These are phyloP conservation scores for Croton setiger DNA, from an alignment of 441 rosid genomes.

Conservation along the genomic window DNA sequence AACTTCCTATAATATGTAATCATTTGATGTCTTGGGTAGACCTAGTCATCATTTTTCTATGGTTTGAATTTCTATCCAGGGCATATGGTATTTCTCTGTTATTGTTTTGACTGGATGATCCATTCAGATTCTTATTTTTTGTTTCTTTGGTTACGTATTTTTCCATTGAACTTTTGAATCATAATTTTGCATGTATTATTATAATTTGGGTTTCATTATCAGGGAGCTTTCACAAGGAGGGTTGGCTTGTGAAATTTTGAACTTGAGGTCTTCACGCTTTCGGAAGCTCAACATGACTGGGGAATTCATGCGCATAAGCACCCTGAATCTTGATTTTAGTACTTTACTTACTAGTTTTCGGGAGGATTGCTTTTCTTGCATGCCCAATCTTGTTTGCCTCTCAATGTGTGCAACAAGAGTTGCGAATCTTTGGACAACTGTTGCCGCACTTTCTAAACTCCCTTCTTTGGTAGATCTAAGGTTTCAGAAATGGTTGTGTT, in stretches of 20 bases:
- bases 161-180: background rate
- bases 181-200: slow-evolving; percentile 1
- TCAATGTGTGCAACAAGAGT: slow-evolving; percentile 84
- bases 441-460: slow-evolving; percentile 74
- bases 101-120: background rate
- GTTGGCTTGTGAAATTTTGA: slow-evolving; percentile 64
- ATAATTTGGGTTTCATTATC: slow-evolving; percentile 23
- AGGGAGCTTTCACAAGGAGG: slow-evolving; percentile 79
- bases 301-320: slow-evolving; percentile 52
- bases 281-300: slow-evolving; percentile 81
- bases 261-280: slow-evolving; percentile 56
- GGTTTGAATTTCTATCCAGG: background rate
- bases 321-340: slow-evolving; percentile 72
- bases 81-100: background rate
- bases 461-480: slow-evolving; percentile 60
- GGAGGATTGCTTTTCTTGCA: slow-evolving; percentile 76
- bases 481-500: slow-evolving; percentile 70
- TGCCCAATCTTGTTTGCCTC: slow-evolving; percentile 70
- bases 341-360: slow-evolving; percentile 58
- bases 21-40: background rate
- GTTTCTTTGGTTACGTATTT: background rate
- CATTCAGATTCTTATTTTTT: background rate
- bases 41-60: background rate
- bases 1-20: background rate
- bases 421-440: slow-evolving; percentile 78